Percentiles rank a stretch among this genome's conserved stretches.
Evolutionary conservation across 2,329 filamentous ascomycete species (phyloP).

Genomic region (Fonsecaea monophora): DNA sequence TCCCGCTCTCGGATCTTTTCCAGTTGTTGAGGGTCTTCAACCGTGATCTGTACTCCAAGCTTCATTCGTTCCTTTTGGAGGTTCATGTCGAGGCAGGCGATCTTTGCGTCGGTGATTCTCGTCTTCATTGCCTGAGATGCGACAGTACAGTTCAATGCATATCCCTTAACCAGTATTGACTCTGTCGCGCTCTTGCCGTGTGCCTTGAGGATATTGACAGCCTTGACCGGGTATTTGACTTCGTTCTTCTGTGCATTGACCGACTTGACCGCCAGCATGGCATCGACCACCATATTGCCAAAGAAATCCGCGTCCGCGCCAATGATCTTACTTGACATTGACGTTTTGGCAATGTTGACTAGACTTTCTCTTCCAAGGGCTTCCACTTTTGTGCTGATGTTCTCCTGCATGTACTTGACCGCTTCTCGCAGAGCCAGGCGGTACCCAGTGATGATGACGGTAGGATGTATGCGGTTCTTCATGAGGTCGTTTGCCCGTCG

Average conservation of each 20-base stretch:
- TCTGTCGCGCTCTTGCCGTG: conserved; percentile 92
- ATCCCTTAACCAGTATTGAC: conserved; percentile 91
- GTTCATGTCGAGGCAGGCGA: conserved; percentile 97
- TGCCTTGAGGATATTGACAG: conserved; percentile 97
- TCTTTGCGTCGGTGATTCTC: conserved; percentile 89
- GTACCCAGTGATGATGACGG: conserved; percentile 98
- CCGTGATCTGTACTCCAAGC: conserved; percentile 95
- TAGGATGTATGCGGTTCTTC: conserved; percentile 99
- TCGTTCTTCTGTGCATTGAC: conserved; percentile 84
- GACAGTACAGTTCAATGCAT: conserved; percentile 97
- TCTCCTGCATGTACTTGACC: conserved; percentile 98
- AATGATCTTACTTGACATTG: conserved; percentile 99
- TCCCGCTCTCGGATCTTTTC: conserved; percentile 96
- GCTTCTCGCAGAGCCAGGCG: conserved; percentile 92
- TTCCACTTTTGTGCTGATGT: conserved; percentile 95
- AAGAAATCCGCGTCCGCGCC: conserved; percentile 96
- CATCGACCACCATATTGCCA: conserved; percentile 94
- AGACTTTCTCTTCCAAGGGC: conserved; percentile 87
- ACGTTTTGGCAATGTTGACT: conserved; percentile 95
- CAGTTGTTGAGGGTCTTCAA: conserved; percentile 95
- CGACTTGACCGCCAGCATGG: conserved; percentile 91
- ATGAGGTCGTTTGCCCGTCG: conserved; percentile 95
- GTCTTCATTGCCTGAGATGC: conserved; percentile 98
- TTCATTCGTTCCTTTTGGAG: conserved; percentile 99
- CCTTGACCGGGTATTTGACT: conserved; percentile 97